Evolutionary conservation across 2,329 filamentous ascomycete species (phyloP).

Genomic region (Cadophora malorum): DNA sequence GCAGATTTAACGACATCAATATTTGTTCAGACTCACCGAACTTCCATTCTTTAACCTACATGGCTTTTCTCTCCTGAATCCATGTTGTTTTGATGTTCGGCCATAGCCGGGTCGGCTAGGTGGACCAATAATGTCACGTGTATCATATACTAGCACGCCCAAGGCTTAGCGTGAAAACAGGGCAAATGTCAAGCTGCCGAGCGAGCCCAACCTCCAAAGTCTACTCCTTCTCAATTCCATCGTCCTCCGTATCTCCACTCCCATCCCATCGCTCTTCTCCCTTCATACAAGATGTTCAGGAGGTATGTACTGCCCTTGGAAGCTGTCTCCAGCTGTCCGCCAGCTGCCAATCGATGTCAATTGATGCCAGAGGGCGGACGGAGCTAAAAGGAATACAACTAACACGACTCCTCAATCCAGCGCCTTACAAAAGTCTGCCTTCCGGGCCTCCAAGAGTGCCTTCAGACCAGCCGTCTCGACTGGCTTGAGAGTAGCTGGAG

Average conservation of each 20-base stretch:
- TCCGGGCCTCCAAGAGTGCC: too few relatives aligned
- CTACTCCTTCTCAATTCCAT: conserved; percentile 48
- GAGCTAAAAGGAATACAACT: conserved; percentile 46
- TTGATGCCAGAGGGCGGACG: conserved; percentile 43
- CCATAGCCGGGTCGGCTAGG: conserved; percentile 8
- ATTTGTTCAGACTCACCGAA: too few relatives aligned
- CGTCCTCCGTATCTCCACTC: conserved; percentile 60
- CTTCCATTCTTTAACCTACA: too few relatives aligned
- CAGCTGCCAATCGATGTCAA: conserved; percentile 46
- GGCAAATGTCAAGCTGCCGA: conserved; percentile 21
- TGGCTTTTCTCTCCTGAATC: neutral
- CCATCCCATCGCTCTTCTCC: conserved; percentile 68
- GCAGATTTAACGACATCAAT: neutral
- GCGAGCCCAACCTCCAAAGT: conserved; percentile 61
- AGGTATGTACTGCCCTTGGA: conserved; percentile 63
- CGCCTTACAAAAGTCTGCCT: conserved; percentile 43
- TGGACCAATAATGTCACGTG: conserved; percentile 10
- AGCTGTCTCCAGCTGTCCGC: conserved; percentile 30
- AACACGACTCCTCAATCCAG: conserved; percentile 49
- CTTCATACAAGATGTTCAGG: conserved; percentile 81
- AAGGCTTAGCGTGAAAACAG: conserved; percentile 3
- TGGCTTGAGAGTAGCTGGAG: conserved; percentile 59
- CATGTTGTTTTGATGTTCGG: conserved; percentile 17
- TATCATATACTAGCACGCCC: neutral
- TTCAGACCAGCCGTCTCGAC: conserved; percentile 44